Evolutionary conservation across 1,284 basidiomycete genomes (phyloP).

Genomic region (Cryptococcus sp.): DNA sequence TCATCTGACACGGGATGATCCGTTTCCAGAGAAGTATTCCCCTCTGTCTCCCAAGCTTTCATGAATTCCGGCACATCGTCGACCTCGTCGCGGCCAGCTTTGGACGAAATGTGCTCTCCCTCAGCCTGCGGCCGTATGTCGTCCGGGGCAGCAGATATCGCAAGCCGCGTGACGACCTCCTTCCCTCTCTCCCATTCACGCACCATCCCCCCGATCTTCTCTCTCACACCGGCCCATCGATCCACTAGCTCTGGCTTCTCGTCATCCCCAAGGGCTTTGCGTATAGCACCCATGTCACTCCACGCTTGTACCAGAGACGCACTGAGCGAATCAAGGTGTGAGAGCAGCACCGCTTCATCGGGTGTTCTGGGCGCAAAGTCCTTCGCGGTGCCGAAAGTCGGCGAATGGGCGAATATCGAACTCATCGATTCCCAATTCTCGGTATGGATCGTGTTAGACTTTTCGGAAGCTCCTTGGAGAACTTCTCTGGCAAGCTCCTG

Average conservation of each 20-base stretch:
- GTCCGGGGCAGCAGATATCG: background rate
- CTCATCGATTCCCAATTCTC: background rate
- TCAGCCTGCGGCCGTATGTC: background rate
- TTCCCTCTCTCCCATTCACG: constrained; percentile 36
- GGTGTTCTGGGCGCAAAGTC: constrained; percentile 32
- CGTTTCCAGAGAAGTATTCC: constrained; percentile 1
- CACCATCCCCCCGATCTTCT: constrained; percentile 25
- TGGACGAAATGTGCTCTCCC: background rate
- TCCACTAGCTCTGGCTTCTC: background rate
- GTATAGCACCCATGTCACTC: constrained; percentile 13
- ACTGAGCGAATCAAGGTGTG: constrained; percentile 24
- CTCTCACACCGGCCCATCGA: constrained; percentile 24
- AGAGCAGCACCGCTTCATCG: constrained; percentile 19
- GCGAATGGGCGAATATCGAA: background rate
- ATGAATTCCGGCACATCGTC: constrained; percentile 28
- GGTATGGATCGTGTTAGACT: background rate
- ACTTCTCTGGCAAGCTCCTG: constrained; percentile 1
- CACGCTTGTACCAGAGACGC: constrained; percentile 13
- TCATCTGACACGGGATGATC: background rate
- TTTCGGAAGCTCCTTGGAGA: constrained; percentile 3
- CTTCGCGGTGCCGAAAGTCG: background rate
- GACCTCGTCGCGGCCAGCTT: background rate
- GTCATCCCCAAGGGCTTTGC: constrained; percentile 19
- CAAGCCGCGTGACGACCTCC: constrained; percentile 20
- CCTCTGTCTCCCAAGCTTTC: constrained; percentile 25